Conservation (phyloP, 1,284 basidiomycete species). For the Coniophora puteana region DNA sequence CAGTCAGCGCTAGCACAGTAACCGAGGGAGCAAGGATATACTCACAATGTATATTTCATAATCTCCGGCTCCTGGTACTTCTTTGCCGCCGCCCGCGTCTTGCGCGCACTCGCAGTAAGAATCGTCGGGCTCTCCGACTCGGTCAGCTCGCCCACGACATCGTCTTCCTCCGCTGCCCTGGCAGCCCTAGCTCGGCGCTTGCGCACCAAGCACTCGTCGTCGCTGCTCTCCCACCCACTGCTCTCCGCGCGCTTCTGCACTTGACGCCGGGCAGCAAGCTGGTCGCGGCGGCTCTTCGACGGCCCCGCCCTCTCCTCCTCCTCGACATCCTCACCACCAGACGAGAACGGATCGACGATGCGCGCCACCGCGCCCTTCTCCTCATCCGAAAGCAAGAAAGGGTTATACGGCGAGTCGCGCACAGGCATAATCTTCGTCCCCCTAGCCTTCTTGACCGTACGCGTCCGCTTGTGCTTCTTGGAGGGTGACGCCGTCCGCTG, state of each 20-base stretch:
- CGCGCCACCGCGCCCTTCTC: conserved; percentile 14
- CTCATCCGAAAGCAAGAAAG: conserved; percentile 38
- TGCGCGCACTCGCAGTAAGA: conserved; percentile 15
- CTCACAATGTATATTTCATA: conserved; percentile 50
- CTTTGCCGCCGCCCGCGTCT: conserved; percentile 24
- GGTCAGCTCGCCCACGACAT: conserved; percentile 26
- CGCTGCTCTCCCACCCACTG: conserved; percentile 29
- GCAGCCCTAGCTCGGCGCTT: conserved; percentile 19
- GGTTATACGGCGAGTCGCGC: conserved; percentile 53
- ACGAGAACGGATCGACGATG: background rate
- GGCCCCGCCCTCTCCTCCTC: background rate
- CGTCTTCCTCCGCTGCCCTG: conserved; percentile 26
- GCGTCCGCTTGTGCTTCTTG: background rate
- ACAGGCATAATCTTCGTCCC: conserved; percentile 26
- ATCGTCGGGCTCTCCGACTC: too few relatives aligned
- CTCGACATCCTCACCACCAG: conserved; percentile 1
- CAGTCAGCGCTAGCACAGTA: too few relatives aligned
- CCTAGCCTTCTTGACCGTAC: conserved; percentile 18
- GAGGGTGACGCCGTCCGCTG: conserved; percentile 7
- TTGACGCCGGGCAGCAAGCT: conserved; percentile 15
- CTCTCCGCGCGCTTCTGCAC: conserved; percentile 7
- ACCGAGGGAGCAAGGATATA: too few relatives aligned
- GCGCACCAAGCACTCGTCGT: conserved; percentile 18
- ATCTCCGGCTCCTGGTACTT: conserved; percentile 41
- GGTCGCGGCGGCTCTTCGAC: conserved; percentile 5